phyloP scores from a whole-genome alignment of 1,284 basidiomycete genomes.

The Melampsora medusae region DNA sequence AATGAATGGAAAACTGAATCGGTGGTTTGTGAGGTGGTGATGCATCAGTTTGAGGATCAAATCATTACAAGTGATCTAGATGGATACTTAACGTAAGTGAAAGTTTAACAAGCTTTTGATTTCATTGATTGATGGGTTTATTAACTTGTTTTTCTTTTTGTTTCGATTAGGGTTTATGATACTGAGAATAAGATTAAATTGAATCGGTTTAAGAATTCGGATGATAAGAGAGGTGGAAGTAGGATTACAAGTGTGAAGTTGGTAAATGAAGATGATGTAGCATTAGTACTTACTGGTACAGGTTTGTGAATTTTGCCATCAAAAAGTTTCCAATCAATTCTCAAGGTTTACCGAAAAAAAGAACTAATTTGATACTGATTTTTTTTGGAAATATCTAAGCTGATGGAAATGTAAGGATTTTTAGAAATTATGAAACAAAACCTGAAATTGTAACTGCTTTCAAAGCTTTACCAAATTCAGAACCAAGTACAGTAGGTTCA shows the following conservation, averaged over 20 bases:
- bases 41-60: constrained; percentile 45
- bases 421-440: constrained; percentile 24
- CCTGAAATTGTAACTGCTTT: constrained; percentile 35
- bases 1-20: constrained; percentile 6
- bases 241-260: constrained; percentile 37
- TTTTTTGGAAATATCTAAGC: neutral
- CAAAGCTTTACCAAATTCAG: constrained; percentile 33
- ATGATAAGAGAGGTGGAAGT: constrained; percentile 8
- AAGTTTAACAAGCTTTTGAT: too few relatives aligned
- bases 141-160: neutral
- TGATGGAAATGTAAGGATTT: constrained; percentile 40
- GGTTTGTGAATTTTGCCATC: constrained; percentile 5
- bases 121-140: neutral
- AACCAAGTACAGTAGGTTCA: constrained; percentile 33
- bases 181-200: constrained; percentile 20
- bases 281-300: constrained; percentile 28
- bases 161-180: constrained; percentile 26
- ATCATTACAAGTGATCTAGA: constrained; percentile 22
- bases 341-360: neutral
- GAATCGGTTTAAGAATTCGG: constrained; percentile 34
- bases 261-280: constrained; percentile 40
- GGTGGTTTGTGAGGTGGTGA: constrained; percentile 7
- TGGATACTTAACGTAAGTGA: constrained; percentile 22
- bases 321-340: neutral
- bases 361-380: neutral